These are phyloP conservation scores for Pouteria glomerata DNA, from an alignment of 148 eudicot species.

Conservation along the genomic window DNA sequence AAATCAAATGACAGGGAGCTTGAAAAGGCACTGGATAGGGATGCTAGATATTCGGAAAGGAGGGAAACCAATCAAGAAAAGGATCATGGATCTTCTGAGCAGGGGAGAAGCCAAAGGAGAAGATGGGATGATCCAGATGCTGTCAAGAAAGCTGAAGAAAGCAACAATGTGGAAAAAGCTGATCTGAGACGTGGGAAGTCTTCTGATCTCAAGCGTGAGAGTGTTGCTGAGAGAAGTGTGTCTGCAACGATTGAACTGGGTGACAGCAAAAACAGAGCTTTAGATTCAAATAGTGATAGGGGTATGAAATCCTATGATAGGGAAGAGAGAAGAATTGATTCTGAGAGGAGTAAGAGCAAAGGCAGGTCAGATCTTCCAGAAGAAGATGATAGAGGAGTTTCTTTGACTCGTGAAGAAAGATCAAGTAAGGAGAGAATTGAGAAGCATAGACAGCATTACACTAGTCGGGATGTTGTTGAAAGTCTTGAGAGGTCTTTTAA, in stretches of 20 bases:
- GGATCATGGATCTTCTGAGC: conserved; percentile 10
- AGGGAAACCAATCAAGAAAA: conserved; percentile 37
- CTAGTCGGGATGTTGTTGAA: conserved; percentile 34
- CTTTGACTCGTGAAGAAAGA: conserved; percentile 36
- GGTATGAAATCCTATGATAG: conserved; percentile 36
- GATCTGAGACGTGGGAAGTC: conserved; percentile 30
- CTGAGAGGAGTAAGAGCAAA: conserved; percentile 49
- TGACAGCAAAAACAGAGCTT: conserved; percentile 14
- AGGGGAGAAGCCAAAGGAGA: conserved; percentile 20
- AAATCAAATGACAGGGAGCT: conserved; percentile 34
- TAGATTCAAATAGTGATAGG: conserved; percentile 38
- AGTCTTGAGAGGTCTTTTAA: conserved; percentile 38
- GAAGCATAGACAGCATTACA: conserved; percentile 33
- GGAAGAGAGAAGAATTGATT: conserved; percentile 21
- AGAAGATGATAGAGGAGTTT: conserved; percentile 34
- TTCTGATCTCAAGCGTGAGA: conserved; percentile 7
- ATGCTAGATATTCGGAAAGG: conserved; percentile 33
- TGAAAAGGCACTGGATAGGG: conserved; percentile 45
- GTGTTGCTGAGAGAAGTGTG: conserved; percentile 5
- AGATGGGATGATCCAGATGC: conserved; percentile 57
- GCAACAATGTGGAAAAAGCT: conserved; percentile 20
- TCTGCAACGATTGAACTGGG: neutral
- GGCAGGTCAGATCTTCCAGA: conserved; percentile 42
- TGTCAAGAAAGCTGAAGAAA: conserved; percentile 31
- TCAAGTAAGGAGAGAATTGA: conserved; percentile 41